These are phyloP conservation scores for Pseudogymnoascus sp. DNA, from an alignment of 2,329 filamentous ascomycete genomes.

Conservation along the genomic window DNA sequence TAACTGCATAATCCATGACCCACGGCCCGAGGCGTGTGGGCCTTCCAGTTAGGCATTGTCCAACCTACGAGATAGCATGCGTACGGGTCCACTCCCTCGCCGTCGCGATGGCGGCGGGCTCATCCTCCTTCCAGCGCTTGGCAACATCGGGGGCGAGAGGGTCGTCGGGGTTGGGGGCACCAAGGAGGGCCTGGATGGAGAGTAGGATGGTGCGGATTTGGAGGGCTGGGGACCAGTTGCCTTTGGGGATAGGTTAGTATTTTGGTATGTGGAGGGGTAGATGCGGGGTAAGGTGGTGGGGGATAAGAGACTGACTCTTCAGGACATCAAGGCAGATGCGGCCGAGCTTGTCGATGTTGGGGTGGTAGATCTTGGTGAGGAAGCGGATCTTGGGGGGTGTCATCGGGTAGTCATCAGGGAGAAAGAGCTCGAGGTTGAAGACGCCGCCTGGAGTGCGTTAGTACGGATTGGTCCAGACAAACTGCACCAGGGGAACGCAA, in stretches of 20 bases:
- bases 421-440: constrained; percentile 94
- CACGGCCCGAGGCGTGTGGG: neutral
- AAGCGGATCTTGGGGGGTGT: constrained; percentile 97
- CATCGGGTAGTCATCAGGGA: constrained; percentile 99
- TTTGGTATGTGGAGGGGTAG: neutral
- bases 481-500: constrained; percentile 8
- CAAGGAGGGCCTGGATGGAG: constrained; percentile 92
- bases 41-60: neutral
- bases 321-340: constrained; percentile 95
- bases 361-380: constrained; percentile 97
- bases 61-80: constrained; percentile 27
- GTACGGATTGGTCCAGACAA: constrained; percentile 9
- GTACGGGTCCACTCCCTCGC: constrained; percentile 78
- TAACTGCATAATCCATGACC: neutral
- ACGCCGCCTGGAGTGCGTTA: constrained; percentile 45
- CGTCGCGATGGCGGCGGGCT: constrained; percentile 83
- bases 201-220: constrained; percentile 98
- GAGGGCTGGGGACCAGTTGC: constrained; percentile 97
- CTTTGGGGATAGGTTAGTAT: constrained; percentile 37
- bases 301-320: constrained; percentile 59
- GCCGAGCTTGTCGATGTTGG: constrained; percentile 95
- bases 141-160: constrained; percentile 97
- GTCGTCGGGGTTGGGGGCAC: constrained; percentile 94
- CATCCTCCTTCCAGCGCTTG: constrained; percentile 96
- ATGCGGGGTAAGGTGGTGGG: neutral